phyloP scores from a whole-genome alignment of 495 filamentous ascomycete species.

The Talaromyces thailandensis region DNA sequence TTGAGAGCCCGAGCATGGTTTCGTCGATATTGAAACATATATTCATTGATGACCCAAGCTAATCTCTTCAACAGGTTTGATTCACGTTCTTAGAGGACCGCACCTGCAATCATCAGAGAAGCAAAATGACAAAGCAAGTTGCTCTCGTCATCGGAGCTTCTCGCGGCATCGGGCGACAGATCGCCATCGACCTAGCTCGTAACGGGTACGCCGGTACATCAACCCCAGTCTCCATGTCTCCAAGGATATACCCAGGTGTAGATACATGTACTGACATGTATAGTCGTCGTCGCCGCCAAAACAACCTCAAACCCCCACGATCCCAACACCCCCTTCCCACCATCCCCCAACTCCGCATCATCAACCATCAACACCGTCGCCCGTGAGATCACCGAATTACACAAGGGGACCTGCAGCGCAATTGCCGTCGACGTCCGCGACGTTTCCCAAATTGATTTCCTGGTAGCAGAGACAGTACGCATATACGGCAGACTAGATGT shows the following conservation, averaged over 20 bases:
- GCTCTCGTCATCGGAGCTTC: slow-evolving; percentile 68
- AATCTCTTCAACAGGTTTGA: neutral
- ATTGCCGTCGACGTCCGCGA: slow-evolving; percentile 64
- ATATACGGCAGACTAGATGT: slow-evolving; percentile 60
- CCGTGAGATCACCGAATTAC: slow-evolving; percentile 60
- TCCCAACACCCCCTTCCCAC: slow-evolving; percentile 54
- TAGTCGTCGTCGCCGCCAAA: slow-evolving; percentile 78
- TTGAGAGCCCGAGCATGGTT: neutral
- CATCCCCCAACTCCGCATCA: slow-evolving; percentile 67
- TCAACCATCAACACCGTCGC: slow-evolving; percentile 82
- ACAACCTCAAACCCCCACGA: slow-evolving; percentile 53
- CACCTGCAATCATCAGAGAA: neutral
- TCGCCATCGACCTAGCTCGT: slow-evolving; percentile 66
- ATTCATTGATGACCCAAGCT: neutral
- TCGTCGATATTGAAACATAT: neutral
- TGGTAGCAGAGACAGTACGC: slow-evolving; percentile 53
- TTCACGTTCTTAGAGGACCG: neutral
- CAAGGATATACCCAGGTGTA: no score
- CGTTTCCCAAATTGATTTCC: slow-evolving; percentile 48
- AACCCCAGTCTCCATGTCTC: neutral
- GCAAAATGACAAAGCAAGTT: slow-evolving; percentile 34
- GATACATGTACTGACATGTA: neutral
- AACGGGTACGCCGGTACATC: slow-evolving; percentile 57
- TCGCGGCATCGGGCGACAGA: slow-evolving; percentile 68
- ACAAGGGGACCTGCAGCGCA: slow-evolving; percentile 53